phyloP scores from a whole-genome alignment of 2,329 filamentous ascomycete genomes.

The Salinomyces thailandicus region DNA sequence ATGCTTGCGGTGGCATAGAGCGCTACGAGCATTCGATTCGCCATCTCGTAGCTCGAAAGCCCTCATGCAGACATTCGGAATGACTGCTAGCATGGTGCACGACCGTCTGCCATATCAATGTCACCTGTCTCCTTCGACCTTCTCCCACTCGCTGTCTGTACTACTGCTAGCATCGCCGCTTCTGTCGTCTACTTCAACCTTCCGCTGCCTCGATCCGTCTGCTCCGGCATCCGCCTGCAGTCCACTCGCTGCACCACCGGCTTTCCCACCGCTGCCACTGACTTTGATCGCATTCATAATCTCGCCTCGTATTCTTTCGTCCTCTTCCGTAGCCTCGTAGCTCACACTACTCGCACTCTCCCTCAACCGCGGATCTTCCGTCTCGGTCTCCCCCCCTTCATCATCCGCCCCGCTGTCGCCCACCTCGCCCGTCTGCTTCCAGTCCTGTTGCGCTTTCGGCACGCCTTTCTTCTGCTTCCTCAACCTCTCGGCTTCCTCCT shows the following conservation, averaged over 20 bases:
- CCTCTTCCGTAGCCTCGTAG: slow-evolving; percentile 9
- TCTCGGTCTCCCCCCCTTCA: slow-evolving; percentile 37
- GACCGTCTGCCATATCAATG: no score
- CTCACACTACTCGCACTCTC: slow-evolving; percentile 8
- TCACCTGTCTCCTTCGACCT: slow-evolving; percentile 62
- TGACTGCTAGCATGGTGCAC: no score
- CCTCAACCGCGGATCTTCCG: slow-evolving; percentile 11
- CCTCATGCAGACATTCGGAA: no score
- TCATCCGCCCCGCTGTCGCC: slow-evolving; percentile 26
- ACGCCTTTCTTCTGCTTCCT: slow-evolving; percentile 37
- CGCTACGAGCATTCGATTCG: no score
- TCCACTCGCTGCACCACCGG: slow-evolving; percentile 2
- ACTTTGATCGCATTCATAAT: slow-evolving; percentile 7
- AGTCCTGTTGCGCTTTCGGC: slow-evolving; percentile 32
- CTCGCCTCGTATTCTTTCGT: slow-evolving; percentile 8
- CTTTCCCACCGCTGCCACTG: slow-evolving; percentile 4
- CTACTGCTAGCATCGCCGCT: slow-evolving; percentile 31
- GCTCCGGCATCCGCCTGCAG: slow-evolving; percentile 1
- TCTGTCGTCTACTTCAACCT: slow-evolving; percentile 12
- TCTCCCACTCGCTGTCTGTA: slow-evolving; percentile 97
- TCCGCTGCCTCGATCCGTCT: slow-evolving; percentile 13
- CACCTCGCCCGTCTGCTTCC: slow-evolving; percentile 28
- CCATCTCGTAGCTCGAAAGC: no score
- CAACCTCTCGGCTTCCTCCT: slow-evolving; percentile 41
- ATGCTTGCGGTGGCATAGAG: no score